phyloP scores from a whole-genome alignment of 208 protist genomes.

The Leptomonas pyrrhocoris region DNA sequence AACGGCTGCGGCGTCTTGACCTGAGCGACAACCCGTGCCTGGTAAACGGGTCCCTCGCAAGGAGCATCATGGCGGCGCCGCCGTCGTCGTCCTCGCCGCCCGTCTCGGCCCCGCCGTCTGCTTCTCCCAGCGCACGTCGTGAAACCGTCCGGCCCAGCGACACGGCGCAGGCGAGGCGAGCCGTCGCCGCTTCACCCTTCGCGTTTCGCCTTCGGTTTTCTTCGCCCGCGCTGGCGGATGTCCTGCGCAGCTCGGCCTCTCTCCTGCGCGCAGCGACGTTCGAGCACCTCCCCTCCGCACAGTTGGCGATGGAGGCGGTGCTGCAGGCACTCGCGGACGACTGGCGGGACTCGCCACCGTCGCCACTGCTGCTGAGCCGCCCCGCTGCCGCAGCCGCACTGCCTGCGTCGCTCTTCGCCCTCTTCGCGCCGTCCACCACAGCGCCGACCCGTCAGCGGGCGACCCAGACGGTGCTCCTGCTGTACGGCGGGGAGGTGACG shows the following conservation, averaged over 20 bases:
- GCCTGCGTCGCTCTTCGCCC: neutral
- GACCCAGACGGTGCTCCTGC: neutral
- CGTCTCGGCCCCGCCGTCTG: neutral
- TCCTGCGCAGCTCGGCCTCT: slow-evolving; percentile 3
- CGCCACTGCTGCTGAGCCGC: neutral
- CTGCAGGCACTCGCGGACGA: neutral
- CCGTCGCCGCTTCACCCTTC: neutral
- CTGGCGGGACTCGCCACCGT: slow-evolving; percentile 3
- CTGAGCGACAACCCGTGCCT: slow-evolving; percentile 39
- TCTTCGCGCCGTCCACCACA: neutral
- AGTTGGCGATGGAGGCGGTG: slow-evolving; percentile 10
- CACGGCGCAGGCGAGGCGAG: neutral
- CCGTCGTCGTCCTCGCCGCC: neutral
- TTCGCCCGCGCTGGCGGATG: slow-evolving; percentile 1
- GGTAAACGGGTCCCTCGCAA: slow-evolving; percentile 39
- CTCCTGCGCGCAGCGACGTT: no score
- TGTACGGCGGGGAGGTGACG: slow-evolving; percentile 20
- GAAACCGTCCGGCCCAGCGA: neutral
- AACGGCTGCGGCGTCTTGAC: slow-evolving; percentile 24
- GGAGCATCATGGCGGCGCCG: slow-evolving; percentile 4
- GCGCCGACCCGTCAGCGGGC: neutral
- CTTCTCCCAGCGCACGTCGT: slow-evolving; percentile 5
- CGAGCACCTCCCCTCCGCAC: neutral
- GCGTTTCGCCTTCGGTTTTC: slow-evolving; percentile 1
- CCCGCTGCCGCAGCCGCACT: neutral